These are phyloP conservation scores for Bipolaris cookei DNA, from an alignment of 2,329 filamentous ascomycete genomes.

Conservation along the genomic window DNA sequence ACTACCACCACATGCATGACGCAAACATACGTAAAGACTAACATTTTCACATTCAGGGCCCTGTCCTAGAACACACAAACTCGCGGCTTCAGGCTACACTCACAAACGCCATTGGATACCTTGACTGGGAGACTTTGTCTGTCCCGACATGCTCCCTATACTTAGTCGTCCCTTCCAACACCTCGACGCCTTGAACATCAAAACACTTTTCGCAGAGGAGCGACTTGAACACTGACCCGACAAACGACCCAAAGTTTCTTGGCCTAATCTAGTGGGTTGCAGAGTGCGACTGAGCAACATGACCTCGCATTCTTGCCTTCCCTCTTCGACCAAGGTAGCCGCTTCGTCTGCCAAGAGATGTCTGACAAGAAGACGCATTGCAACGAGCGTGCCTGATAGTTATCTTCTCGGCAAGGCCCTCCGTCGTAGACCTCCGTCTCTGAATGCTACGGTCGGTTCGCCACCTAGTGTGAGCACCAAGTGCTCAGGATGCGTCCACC, in stretches of 20 bases:
- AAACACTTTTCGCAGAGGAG: slow-evolving; percentile 16
- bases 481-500: slow-evolving; percentile 41
- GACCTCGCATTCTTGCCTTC: slow-evolving; percentile 1
- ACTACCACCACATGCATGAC: slow-evolving; percentile 5
- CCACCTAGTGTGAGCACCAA: slow-evolving; percentile 1
- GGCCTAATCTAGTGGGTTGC: background rate
- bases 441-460: background rate
- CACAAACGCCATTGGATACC: slow-evolving; percentile 15
- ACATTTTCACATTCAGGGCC: background rate
- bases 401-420: slow-evolving; percentile 8
- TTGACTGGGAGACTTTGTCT: slow-evolving; percentile 2
- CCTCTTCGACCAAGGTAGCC: slow-evolving; percentile 7
- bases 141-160: slow-evolving; percentile 4
- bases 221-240: background rate
- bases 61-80: background rate
- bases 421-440: background rate
- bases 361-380: slow-evolving; percentile 4
- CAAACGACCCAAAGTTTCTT: background rate
- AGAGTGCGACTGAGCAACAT: background rate
- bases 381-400: slow-evolving; percentile 8
- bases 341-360: slow-evolving; percentile 1
- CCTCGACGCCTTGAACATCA: slow-evolving; percentile 22
- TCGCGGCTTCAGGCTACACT: background rate
- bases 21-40: background rate
- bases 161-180: slow-evolving; percentile 1